Evolutionary conservation across 805 yeast species (phyloP), one percentile per base, ranked within the genome.

Genomic region (Pichia eremophila): DNA sequence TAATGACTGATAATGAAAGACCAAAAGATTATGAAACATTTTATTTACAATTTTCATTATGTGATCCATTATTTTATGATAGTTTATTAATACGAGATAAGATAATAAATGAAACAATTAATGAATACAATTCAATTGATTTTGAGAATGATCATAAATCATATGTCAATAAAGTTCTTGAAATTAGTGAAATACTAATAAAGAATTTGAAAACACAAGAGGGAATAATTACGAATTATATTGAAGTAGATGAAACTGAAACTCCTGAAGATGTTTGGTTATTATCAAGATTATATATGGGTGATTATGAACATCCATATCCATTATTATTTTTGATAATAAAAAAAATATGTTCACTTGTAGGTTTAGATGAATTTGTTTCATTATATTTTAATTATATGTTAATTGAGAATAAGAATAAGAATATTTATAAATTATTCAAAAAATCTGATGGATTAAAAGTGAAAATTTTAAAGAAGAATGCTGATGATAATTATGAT

Each of bases 21-120:
- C 15, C 10, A 14, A 15, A 34, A 5, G 36, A 34, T 34, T 34
- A 50, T 10, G 64, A 60, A 25, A 37, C 40, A 1, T 46, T 56
- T 4, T 47, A 56, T 6, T 9, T 53, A 19, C 18, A 49, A 9
- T 25, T 60, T 17, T 48, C 55, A 38, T 38, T 46, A 10, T 15
- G 60, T 8, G 64, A 61, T 39, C 56, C 63, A 4, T 44, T 54
- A 38, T 60, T 50, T 42, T 53, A 53, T 44, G 63, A 61, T 35
- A 48, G 57, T n/a, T 22, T 48, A 5, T 41, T 39, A 1, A 29
- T 17, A 19, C 47, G 60, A 31, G 17, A 46, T 28, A 25, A 46
- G 15, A 45, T 57, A 8, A 32, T 53, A 7, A 36, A 32, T 17
- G 22, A 37, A 9, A 39, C 43, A 17, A 36, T 28, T 17, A 27